These are phyloP conservation scores for Meyerozyma sp. DNA, from an alignment of 1,139 yeast species.

Conservation along the genomic window DNA sequence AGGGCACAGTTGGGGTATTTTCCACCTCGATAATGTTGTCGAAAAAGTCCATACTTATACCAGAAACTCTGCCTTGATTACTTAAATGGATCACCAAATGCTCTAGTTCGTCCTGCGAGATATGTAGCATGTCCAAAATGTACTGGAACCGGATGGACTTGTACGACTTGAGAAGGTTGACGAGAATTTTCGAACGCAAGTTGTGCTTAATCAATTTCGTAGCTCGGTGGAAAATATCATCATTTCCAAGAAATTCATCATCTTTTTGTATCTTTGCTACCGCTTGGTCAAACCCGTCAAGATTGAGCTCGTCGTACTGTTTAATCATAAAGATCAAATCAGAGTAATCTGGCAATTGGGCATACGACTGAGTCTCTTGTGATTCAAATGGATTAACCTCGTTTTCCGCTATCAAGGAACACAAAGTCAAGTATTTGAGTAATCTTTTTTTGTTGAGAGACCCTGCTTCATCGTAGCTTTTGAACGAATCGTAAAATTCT, in stretches of 20 bases:
- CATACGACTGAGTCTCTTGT: conserved; percentile 49
- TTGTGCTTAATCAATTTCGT: conserved; percentile 22
- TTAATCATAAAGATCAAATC: conserved; percentile 25
- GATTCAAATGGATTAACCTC: conserved; percentile 65
- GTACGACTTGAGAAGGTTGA: conserved; percentile 26
- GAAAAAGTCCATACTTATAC: conserved; percentile 41
- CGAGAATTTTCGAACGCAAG: conserved; percentile 25
- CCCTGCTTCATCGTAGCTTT: conserved; percentile 77
- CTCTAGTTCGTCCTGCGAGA: conserved; percentile 9
- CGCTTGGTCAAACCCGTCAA: conserved; percentile 15
- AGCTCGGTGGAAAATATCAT: conserved; percentile 28
- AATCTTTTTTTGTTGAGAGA: conserved; percentile 50
- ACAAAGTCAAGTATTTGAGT: conserved; percentile 57
- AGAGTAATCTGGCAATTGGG: conserved; percentile 30
- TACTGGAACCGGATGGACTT: conserved; percentile 21
- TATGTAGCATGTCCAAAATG: conserved; percentile 17
- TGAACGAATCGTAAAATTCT: conserved; percentile 69
- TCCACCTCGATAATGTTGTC: conserved; percentile 18
- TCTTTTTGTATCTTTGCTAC: conserved; percentile 12
- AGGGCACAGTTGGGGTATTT: neutral
- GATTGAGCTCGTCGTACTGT: conserved; percentile 26
- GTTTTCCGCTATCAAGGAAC: conserved; percentile 60
- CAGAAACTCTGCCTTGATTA: conserved; percentile 5
- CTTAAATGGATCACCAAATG: conserved; percentile 7
- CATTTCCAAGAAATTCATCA: conserved; percentile 20